phyloP scores from a whole-genome alignment of 345 rosid genomes.

The Garcia nutans region DNA sequence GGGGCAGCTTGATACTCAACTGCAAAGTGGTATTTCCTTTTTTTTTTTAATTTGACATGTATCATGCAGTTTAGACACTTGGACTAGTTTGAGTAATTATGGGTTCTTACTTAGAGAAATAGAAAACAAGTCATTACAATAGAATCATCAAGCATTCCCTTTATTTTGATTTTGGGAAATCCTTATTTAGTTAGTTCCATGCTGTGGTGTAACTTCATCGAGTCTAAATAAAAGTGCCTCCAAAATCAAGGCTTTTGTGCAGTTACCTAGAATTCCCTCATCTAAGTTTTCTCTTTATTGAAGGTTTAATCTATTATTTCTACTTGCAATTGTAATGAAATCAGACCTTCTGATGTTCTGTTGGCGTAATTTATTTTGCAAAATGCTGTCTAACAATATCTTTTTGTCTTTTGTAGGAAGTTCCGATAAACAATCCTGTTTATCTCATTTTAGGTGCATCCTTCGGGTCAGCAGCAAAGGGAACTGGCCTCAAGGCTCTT shows the following conservation, averaged over 20 bases:
- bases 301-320: not conserved
- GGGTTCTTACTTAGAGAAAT: not conserved
- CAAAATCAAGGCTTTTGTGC: not conserved
- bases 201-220: not conserved
- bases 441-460: conserved; percentile 95
- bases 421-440: conserved; percentile 84
- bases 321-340: not conserved
- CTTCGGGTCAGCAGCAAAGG: conserved; percentile 98
- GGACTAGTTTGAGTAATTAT: not conserved
- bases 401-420: conserved; percentile 58
- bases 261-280: not conserved
- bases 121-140: not conserved
- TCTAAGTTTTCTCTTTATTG: not conserved
- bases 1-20: not conserved
- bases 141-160: not conserved
- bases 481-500: conserved; percentile 95
- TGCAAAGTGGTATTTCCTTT: not conserved
- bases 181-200: not conserved
- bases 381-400: not conserved
- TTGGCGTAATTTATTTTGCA: not conserved
- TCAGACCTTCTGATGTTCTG: not conserved
- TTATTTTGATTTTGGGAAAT: not conserved
- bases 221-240: not conserved
- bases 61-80: not conserved
- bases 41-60: not conserved